These are phyloP conservation scores for Eimeria maxima DNA, from an alignment of 169 alveolate genomes.

Conservation along the genomic window DNA sequence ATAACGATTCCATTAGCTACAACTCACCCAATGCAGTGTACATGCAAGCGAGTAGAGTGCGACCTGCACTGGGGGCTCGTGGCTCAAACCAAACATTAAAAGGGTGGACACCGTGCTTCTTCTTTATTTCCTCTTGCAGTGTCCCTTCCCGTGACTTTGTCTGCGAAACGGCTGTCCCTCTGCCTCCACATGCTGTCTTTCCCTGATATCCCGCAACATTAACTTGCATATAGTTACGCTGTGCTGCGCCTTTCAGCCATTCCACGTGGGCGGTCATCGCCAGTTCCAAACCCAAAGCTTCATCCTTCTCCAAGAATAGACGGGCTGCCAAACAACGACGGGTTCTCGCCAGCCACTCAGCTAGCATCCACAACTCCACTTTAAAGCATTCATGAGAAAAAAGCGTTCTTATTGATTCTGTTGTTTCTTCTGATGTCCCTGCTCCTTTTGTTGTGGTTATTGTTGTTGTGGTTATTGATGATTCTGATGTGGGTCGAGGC, in stretches of 20 bases:
- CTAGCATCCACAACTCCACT: slow-evolving; percentile 17
- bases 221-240: slow-evolving; percentile 23
- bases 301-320: slow-evolving; percentile 27
- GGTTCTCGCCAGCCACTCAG: slow-evolving; percentile 55
- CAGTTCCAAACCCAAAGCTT: slow-evolving; percentile 13
- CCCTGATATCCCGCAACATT: background rate
- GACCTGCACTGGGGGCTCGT: slow-evolving; percentile 71
- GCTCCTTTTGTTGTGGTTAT: background rate
- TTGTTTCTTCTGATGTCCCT: background rate
- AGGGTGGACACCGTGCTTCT: slow-evolving; percentile 41
- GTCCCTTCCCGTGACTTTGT: background rate
- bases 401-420: background rate
- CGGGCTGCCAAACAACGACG: slow-evolving; percentile 70
- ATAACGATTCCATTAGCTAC: background rate
- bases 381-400: background rate
- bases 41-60: slow-evolving; percentile 75
- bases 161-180: background rate
- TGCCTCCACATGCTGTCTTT: background rate
- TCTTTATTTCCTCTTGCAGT: background rate
- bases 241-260: slow-evolving; percentile 10
- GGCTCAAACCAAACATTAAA: slow-evolving; percentile 54
- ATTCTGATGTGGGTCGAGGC: background rate
- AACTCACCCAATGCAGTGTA: slow-evolving; percentile 76
- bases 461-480: background rate
- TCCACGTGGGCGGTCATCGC: slow-evolving; percentile 36